These are phyloP conservation scores for Trichoderma reesei DNA, from an alignment of 495 filamentous ascomycete species.

Conservation along the genomic window DNA sequence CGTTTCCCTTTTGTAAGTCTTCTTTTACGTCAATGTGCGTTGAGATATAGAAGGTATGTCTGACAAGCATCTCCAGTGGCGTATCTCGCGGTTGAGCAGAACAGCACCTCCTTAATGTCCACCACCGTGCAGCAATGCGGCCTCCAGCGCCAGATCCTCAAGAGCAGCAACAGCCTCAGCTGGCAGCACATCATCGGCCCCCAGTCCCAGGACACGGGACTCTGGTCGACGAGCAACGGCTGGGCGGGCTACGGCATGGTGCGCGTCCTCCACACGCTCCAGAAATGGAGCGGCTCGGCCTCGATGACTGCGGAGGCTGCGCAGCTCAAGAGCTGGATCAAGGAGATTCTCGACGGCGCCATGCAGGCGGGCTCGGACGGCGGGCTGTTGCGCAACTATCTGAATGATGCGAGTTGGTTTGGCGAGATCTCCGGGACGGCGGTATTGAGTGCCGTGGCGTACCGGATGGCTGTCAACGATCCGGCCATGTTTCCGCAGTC, in stretches of 20 bases:
- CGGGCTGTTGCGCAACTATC: constrained; percentile 40
- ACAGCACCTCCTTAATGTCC: neutral
- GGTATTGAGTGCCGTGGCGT: constrained; percentile 33
- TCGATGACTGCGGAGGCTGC: constrained; percentile 22
- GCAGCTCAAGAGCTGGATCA: constrained; percentile 28
- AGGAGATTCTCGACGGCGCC: constrained; percentile 38
- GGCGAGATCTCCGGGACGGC: constrained; percentile 43
- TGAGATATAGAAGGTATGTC: neutral
- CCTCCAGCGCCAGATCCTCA: constrained; percentile 36
- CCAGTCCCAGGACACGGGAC: constrained; percentile 30
- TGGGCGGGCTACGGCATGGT: constrained; percentile 43
- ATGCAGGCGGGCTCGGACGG: constrained; percentile 33
- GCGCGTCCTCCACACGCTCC: constrained; percentile 38
- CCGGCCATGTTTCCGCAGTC: constrained; percentile 27
- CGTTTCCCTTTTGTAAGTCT: neutral
- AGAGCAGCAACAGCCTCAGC: constrained; percentile 16
- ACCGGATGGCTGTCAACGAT: constrained; percentile 35
- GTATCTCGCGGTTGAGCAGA: neutral
- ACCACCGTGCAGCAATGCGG: constrained; percentile 26
- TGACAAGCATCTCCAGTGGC: neutral
- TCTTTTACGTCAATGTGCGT: neutral
- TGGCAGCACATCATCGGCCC: constrained; percentile 44
- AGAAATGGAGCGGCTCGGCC: constrained; percentile 23
- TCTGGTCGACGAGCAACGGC: constrained; percentile 44
- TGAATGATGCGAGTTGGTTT: constrained; percentile 39